Evolutionary conservation across 768 basidiomycete species (phyloP).

Genomic region (Vararia minispora): DNA sequence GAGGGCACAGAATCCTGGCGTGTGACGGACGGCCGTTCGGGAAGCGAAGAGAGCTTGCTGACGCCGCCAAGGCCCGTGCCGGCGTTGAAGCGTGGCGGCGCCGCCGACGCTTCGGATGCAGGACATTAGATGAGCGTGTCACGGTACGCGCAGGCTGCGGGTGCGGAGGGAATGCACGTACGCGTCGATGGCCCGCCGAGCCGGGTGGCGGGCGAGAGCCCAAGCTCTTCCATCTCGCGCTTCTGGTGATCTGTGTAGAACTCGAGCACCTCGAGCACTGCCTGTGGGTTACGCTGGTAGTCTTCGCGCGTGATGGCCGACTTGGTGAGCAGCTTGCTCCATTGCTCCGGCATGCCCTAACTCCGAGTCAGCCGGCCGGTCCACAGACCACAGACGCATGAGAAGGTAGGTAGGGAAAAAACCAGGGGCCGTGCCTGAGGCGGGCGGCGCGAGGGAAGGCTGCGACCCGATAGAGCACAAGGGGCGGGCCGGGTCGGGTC

Average conservation of each 20-base stretch:
- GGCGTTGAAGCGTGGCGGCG: conserved; percentile 77
- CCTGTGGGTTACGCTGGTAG: conserved; percentile 93
- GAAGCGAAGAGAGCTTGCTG: conserved; percentile 31
- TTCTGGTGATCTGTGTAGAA: conserved; percentile 98
- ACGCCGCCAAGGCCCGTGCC: conserved; percentile 76
- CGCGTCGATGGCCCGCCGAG: conserved; percentile 11
- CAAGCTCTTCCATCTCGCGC: conserved; percentile 71
- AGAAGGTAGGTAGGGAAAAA: too few species aligned
- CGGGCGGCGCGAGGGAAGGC: too few species aligned
- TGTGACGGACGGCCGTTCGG: conserved; percentile 26
- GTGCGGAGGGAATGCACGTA: conserved; percentile 19
- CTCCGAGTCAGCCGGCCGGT: too few species aligned
- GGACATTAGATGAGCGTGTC: too few species aligned
- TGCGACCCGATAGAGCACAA: too few species aligned
- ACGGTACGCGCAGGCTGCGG: conserved; percentile 11
- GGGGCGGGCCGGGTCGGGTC: too few species aligned
- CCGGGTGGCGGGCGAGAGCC: conserved; percentile 20
- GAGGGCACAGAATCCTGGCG: conserved; percentile 39
- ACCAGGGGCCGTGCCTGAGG: too few species aligned
- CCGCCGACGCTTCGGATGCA: conserved; percentile 22
- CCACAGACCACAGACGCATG: too few species aligned
- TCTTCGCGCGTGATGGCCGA: conserved; percentile 98
- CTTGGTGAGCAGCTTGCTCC: conserved; percentile 93
- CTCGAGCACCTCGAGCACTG: conserved; percentile 93
- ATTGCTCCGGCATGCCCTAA: conserved; percentile 94